Conservation (phyloP, 805 yeast genomes). For the Saturnispora ahearnii region DNA sequence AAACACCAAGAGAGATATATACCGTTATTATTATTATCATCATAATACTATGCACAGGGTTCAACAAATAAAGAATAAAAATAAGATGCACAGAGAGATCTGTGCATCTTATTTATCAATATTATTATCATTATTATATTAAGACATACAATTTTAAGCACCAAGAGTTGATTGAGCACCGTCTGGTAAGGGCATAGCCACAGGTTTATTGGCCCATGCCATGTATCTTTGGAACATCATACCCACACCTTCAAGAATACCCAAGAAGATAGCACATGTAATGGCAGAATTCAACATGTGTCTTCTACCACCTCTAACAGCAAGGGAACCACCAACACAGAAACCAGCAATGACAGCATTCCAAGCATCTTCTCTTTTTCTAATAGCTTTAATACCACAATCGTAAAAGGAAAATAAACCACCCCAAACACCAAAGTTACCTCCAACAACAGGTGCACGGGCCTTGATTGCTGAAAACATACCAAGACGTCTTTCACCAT, state of each 20-base stretch:
- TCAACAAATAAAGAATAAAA: not conserved
- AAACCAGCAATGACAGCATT: conserved; percentile 97
- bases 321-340: conserved; percentile 95
- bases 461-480: conserved; percentile 86
- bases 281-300: conserved; percentile 95
- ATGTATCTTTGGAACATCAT: conserved; percentile 86
- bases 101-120: not conserved
- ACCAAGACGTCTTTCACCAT: conserved; percentile 90
- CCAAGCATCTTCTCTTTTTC: conserved; percentile 98
- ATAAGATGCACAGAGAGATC: not conserved
- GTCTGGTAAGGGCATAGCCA: conserved; percentile 51
- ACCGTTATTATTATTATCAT: not conserved
- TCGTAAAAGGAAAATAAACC: conserved; percentile 93
- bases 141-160: conserved; percentile 5
- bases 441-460: conserved; percentile 97
- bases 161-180: conserved; percentile 10
- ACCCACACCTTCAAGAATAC: conserved; percentile 97
- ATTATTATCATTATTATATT: not conserved
- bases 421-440: conserved; percentile 99
- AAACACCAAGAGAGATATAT: not conserved
- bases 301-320: conserved; percentile 97
- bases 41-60: not conserved
- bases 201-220: conserved; percentile 74
- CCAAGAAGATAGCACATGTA: conserved; percentile 93
- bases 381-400: conserved; percentile 88